These are phyloP conservation scores for Fistulinella staudtii DNA, from an alignment of 1,284 basidiomycete genomes.

Conservation along the genomic window DNA sequence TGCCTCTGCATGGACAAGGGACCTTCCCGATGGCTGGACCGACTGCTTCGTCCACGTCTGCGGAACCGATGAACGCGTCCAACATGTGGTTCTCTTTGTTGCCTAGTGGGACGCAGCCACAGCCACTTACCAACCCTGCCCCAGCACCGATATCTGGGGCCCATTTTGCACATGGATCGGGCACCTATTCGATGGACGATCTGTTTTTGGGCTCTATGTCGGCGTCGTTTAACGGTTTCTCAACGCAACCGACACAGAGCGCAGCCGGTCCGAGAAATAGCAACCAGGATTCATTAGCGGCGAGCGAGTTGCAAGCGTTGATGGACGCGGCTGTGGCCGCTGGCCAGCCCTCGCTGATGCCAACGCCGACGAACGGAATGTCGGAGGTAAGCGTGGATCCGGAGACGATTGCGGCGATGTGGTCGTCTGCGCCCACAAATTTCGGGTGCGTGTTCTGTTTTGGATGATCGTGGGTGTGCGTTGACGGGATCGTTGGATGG, in stretches of 20 bases:
- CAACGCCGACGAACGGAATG: neutral
- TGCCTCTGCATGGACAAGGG: constrained; percentile 47
- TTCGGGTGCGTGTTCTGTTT: constrained; percentile 46
- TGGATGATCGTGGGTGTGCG: neutral
- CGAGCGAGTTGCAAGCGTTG: constrained; percentile 11
- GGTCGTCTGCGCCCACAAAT: constrained; percentile 52
- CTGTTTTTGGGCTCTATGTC: constrained; percentile 25
- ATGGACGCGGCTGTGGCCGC: constrained; percentile 5
- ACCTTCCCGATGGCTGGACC: constrained; percentile 15
- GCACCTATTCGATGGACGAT: constrained; percentile 22
- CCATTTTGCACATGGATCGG: neutral
- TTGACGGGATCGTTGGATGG: neutral
- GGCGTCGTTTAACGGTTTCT: constrained; percentile 10
- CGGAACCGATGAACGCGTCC: constrained; percentile 12
- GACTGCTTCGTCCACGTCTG: no score
- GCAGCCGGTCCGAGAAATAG: no score
- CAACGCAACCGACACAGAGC: no score
- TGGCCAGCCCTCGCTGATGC: constrained; percentile 4
- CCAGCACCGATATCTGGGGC: constrained; percentile 9
- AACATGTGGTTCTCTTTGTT: constrained; percentile 26
- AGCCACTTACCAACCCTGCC: neutral
- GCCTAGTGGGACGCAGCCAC: neutral
- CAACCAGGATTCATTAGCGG: neutral
- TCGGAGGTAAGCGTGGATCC: neutral
- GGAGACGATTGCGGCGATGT: constrained; percentile 52